phyloP scores from a whole-genome alignment of 176 grass and related monocot species.

The Eleusine coracana region DNA sequence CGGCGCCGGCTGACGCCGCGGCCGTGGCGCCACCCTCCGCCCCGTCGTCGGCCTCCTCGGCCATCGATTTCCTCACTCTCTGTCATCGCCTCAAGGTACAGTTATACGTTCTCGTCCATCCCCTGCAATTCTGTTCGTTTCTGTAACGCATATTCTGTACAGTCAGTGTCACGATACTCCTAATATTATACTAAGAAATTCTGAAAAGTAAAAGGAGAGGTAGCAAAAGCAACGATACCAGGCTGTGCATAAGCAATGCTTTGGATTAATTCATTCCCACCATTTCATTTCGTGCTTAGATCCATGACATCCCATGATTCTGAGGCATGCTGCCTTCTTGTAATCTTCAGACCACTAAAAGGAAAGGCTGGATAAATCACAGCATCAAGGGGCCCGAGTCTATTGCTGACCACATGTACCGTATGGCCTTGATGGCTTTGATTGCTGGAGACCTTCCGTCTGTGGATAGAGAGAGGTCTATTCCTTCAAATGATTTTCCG shows the following conservation, averaged over 20 bases:
- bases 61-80: conserved; percentile 92
- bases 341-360: conserved; percentile 84
- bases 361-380: conserved; percentile 94
- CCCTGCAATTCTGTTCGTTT: not conserved
- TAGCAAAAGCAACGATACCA: not conserved
- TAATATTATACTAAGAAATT: not conserved
- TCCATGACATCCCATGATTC: conserved; percentile 18
- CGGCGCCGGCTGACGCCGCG: conserved; percentile 49
- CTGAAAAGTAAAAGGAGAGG: not conserved
- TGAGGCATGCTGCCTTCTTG: not conserved
- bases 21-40: conserved; percentile 32
- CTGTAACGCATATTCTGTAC: conserved; percentile 8
- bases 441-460: conserved; percentile 65
- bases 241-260: not conserved
- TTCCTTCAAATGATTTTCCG: conserved; percentile 17
- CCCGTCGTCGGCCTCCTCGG: conserved; percentile 55
- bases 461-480: conserved; percentile 84
- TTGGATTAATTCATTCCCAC: not conserved
- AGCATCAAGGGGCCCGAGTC: conserved; percentile 89
- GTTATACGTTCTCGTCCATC: not conserved
- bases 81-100: conserved; percentile 91
- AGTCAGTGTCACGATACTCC: not conserved
- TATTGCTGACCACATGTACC: conserved; percentile 98
- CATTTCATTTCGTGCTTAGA: not conserved
- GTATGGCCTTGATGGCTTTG: conserved; percentile 92